Evolutionary conservation across 257 asterid species (phyloP), one percentile per base, ranked within the genome.

Genomic region (Petrea volubilis): DNA sequence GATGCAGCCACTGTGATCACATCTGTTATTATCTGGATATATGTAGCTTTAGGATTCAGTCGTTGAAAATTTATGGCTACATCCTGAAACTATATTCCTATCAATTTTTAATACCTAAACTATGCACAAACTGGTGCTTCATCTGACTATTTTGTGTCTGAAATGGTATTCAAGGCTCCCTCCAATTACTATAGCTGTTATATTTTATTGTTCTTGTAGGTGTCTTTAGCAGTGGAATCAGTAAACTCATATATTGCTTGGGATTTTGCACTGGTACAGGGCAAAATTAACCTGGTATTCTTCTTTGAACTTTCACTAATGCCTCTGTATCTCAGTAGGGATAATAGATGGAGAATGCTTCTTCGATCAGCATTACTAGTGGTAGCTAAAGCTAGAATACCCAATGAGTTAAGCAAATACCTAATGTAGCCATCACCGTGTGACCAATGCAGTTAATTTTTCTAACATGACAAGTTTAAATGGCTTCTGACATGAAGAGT

Each of bases 241-340:
- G 31, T 85, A 71, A 92, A 95, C 78, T 90, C 99, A 31, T 95
- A 90, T 79, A 85, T 95, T 79, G 99, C 96, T 66, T 95, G 99
- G 97, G 99, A 95, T 81, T 95, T 95, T 78, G 79, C 97, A n/a
- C 78, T 95, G 87, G 88, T 85, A 64, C 98, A 90, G 83, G 97
- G 99, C 72, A 92, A 89, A 78, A 69, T 90, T 84, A 93, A 70
- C 86, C 47, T 80, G 98, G 97, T 95, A 90, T 70, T 64, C 71
- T 77, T 77, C 86, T 70, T 49, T 51, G 59, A 57, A 53, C 80
- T 63, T 70, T 10, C 31, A 21, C 60, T 67, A 33, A 41, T 63
- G 64, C 24, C 64, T 60, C 44, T 65, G 17, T 74, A 72, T 24
- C 44, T 61, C 69, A 58, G 6, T 47, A 72, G 41, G 74, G 50